Evolutionary conservation across 352 stramenopile species (phyloP).

Genomic region (Aphanomyces euteiches): DNA sequence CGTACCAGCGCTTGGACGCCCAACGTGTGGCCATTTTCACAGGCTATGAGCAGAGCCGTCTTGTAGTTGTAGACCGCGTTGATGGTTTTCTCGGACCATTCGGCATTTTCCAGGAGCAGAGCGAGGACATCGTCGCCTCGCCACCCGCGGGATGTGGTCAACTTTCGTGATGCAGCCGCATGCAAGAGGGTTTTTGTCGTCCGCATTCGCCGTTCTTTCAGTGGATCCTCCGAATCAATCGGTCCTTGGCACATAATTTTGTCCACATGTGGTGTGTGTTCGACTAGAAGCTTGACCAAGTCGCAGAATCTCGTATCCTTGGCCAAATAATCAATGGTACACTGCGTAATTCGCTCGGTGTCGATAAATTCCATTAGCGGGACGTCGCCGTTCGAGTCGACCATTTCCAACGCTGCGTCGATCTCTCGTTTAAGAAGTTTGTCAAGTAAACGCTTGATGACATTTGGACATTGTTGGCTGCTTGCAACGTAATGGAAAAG

Average conservation of each 20-base stretch:
- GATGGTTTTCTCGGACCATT: neutral
- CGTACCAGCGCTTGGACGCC: neutral
- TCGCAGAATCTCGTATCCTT: conserved; percentile 44
- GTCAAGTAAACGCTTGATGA: conserved; percentile 39
- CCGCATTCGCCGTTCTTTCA: neutral
- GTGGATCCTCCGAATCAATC: neutral
- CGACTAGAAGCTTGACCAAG: conserved; percentile 50
- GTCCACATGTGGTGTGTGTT: conserved; percentile 38
- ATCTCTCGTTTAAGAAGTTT: conserved; percentile 37
- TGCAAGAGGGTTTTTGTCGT: conserved; percentile 46
- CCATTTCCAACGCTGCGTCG: conserved; percentile 45
- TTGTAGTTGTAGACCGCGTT: neutral
- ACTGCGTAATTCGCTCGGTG: conserved; percentile 41
- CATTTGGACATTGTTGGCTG: conserved; percentile 30
- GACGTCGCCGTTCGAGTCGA: conserved; percentile 45
- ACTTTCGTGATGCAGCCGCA: conserved; percentile 39
- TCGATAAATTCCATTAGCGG: conserved; percentile 50
- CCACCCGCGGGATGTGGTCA: neutral
- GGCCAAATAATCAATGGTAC: conserved; percentile 38
- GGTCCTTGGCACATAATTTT: neutral
- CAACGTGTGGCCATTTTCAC: neutral
- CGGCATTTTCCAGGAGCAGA: neutral
- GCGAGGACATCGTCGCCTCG: neutral
- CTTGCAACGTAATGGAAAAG: conserved; percentile 60
- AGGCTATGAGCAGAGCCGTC: neutral